phyloP scores from a whole-genome alignment of 192 early-diverging fungal species.

The Phycomyces nitens region DNA sequence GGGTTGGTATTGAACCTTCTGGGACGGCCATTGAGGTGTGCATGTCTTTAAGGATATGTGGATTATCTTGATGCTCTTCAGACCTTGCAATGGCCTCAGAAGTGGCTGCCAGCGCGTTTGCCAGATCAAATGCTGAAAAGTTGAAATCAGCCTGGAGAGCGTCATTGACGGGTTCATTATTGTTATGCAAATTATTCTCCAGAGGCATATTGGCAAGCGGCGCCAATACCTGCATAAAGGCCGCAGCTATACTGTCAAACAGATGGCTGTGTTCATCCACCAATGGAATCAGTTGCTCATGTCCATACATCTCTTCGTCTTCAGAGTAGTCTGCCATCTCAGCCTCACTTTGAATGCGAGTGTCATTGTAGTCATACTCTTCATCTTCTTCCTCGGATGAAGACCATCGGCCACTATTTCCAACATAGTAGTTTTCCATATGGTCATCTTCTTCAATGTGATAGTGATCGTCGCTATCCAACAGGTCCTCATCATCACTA shows the following conservation, averaged over 20 bases:
- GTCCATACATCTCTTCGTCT: slow-evolving; percentile 27
- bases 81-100: not conserved
- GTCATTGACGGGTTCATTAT: no score
- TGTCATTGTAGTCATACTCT: slow-evolving; percentile 19
- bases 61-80: not conserved
- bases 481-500: slow-evolving; percentile 30
- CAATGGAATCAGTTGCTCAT: slow-evolving; percentile 17
- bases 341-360: not conserved
- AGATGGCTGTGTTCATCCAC: slow-evolving; percentile 9
- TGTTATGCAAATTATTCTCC: no score
- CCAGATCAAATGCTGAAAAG: slow-evolving; percentile 15
- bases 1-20: not conserved
- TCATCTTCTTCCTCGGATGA: slow-evolving; percentile 32
- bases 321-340: slow-evolving; percentile 25
- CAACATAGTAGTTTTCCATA: not conserved
- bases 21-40: not conserved
- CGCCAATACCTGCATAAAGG: slow-evolving; percentile 21
- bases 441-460: slow-evolving; percentile 18
- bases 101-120: not conserved
- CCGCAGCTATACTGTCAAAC: slow-evolving; percentile 19
- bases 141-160: not conserved
- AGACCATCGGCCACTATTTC: slow-evolving; percentile 32
- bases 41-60: not conserved
- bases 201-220: slow-evolving; percentile 2
- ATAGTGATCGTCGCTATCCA: slow-evolving; percentile 17